Evolutionary conservation across 1,284 basidiomycete genomes (phyloP).

Genomic region (Bondarzewia mesenterica): DNA sequence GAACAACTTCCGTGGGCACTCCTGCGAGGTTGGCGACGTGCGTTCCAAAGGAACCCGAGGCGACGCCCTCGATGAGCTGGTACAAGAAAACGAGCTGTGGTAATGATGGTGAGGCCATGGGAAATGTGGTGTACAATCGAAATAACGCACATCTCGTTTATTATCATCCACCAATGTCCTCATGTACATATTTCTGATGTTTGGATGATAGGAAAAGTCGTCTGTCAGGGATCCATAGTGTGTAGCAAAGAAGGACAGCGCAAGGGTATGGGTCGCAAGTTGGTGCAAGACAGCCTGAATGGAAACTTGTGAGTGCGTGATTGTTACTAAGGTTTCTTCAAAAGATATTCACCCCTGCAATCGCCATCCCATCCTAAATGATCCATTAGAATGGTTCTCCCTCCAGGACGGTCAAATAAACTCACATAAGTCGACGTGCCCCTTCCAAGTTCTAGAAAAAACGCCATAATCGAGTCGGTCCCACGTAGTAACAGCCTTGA

Average conservation of each 20-base stretch:
- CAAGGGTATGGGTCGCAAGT: slow-evolving; percentile 83
- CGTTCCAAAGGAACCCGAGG: slow-evolving; percentile 88
- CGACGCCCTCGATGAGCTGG: slow-evolving; percentile 85
- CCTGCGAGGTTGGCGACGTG: slow-evolving; percentile 86
- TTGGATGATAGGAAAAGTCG: slow-evolving; percentile 86
- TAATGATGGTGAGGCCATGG: slow-evolving; percentile 7
- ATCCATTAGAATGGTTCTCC: slow-evolving; percentile 8
- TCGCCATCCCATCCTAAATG: slow-evolving; percentile 87
- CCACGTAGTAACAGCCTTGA: background rate
- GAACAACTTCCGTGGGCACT: slow-evolving; percentile 74
- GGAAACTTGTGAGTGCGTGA: slow-evolving; percentile 3
- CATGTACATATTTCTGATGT: slow-evolving; percentile 93
- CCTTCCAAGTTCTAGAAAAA: slow-evolving; percentile 70
- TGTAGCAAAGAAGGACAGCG: slow-evolving; percentile 81
- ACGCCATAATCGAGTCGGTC: slow-evolving; percentile 2
- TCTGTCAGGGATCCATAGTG: slow-evolving; percentile 85
- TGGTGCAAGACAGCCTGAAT: slow-evolving; percentile 87
- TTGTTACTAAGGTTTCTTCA: slow-evolving; percentile 5
- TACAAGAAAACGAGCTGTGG: slow-evolving; percentile 83
- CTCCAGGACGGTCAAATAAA: no score
- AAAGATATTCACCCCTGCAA: slow-evolving; percentile 57
- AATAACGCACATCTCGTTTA: slow-evolving; percentile 60
- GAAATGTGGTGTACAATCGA: background rate
- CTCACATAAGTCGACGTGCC: slow-evolving; percentile 80
- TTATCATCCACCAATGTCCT: slow-evolving; percentile 86